phyloP scores from a whole-genome alignment of 495 filamentous ascomycete species.

The Corynascus novoguineensis region DNA sequence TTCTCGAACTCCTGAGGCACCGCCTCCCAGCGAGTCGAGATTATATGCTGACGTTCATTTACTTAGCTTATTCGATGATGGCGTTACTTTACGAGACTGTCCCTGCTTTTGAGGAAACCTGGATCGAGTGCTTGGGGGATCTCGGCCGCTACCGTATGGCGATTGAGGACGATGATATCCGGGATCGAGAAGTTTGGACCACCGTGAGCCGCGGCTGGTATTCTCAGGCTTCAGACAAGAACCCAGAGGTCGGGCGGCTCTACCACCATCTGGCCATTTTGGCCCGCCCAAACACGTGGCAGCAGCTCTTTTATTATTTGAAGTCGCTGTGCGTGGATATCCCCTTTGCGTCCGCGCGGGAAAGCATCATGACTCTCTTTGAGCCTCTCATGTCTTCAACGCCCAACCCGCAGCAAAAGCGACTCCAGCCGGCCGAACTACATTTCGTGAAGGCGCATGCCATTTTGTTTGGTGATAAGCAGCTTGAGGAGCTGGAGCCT shows the following conservation, averaged over 20 bases:
- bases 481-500: constrained; percentile 42
- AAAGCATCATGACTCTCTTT: constrained; percentile 67
- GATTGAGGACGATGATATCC: constrained; percentile 64
- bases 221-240: constrained; percentile 65
- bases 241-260: constrained; percentile 63
- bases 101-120: constrained; percentile 70
- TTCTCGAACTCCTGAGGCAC: constrained; percentile 66
- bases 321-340: constrained; percentile 46
- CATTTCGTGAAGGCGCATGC: constrained; percentile 61
- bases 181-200: constrained; percentile 74
- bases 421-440: constrained; percentile 30
- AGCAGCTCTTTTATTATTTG: constrained; percentile 70
- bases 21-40: constrained; percentile 65
- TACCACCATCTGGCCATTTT: constrained; percentile 84
- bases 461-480: constrained; percentile 56
- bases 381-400: constrained; percentile 52
- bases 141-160: constrained; percentile 64
- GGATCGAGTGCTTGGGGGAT: constrained; percentile 88
- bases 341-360: constrained; percentile 57
- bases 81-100: constrained; percentile 72
- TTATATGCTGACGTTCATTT: constrained; percentile 77
- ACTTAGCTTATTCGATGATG: constrained; percentile 77
- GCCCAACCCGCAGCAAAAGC: constrained; percentile 36
- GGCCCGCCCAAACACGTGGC: constrained; percentile 64
- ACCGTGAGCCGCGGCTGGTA: constrained; percentile 77